Base-by-base conservation (phyloP, 331 rosid genomes). In the Saraca asoca region DNA sequence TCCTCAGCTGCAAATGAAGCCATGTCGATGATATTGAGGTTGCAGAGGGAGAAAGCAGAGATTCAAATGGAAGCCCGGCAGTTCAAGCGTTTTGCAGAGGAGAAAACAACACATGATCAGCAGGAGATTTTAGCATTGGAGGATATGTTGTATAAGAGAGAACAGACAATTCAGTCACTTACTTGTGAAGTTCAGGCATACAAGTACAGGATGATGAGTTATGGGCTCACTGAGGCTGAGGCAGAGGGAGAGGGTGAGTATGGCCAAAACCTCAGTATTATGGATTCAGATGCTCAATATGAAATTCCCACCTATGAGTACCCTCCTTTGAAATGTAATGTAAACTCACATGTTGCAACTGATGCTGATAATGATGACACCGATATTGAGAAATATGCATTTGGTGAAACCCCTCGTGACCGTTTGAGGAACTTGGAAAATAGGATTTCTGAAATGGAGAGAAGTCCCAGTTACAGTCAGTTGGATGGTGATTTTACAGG, bases 21-120 rank as follows among this genome's bases (percentile, higher is more conserved):
- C 2, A 90, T 94, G 99, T 85, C 96, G 1, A 94, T 94, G 99
- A 94, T 94, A 43, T 59, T 94, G 79, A 90, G 97, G 81, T 70
- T 94, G 90, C 99, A 94, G 82, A 77, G 92, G 66, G 99, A 94
- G 96, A 94, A 94, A 86, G 95, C 99, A 3, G 96, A 94, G 51
- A 76, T 86, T 71, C 95, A 90, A 44, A 83, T 94, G 99, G 99
- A 94, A 78, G 90, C 99, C 9, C 79, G 97, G 12, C 99, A 94
- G 57, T 94, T 90, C 79, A 94, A 88, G 82, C 82, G 95, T 8
- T 86, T 83, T 37, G 86, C 79, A 5, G 97, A 94, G 87, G 97
- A 88, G 82, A 88, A 88, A 71, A 73, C 80, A 37, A 72, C 82
- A 4, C 89, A 94, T 34, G 99, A 94, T 24, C 97, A 85, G 61